Conservation (phyloP, 768 basidiomycete species). For the Tylopilus vinaceipallidus region DNA sequence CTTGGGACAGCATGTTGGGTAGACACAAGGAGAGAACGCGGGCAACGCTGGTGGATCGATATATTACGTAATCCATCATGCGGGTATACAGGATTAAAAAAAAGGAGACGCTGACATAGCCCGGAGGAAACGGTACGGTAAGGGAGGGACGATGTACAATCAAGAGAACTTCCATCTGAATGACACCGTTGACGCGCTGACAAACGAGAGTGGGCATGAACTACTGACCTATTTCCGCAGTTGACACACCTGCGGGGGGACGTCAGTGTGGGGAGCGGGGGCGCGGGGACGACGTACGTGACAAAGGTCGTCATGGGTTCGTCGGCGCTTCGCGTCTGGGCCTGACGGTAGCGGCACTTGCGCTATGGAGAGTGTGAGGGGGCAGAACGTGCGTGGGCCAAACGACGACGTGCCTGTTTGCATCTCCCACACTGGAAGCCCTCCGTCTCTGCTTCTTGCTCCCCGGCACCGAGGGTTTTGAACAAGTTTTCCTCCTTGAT, state of each 20-base stretch:
- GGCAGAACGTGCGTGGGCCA: background rate
- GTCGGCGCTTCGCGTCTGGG: constrained; percentile 96
- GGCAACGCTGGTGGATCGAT: background rate
- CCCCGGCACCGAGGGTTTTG: constrained; percentile 85
- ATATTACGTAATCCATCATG: constrained; percentile 21
- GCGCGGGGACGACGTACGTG: constrained; percentile 53
- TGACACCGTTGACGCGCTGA: background rate
- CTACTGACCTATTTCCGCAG: constrained; percentile 57
- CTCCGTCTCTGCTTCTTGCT: constrained; percentile 92
- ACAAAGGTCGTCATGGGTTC: constrained; percentile 99
- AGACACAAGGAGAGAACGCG: background rate
- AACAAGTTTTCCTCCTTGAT: constrained; percentile 86
- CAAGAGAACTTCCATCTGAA: constrained; percentile 65
- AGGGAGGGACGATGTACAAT: constrained; percentile 11
- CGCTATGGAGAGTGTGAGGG: constrained; percentile 40
- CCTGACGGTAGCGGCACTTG: constrained; percentile 91
- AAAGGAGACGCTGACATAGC: background rate
- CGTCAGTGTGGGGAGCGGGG: background rate
- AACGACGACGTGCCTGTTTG: constrained; percentile 63
- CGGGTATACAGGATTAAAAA: constrained; percentile 27
- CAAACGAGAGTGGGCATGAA: background rate
- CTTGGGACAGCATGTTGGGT: constrained; percentile 25
- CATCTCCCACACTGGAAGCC: constrained; percentile 97
- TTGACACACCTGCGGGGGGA: constrained; percentile 51
- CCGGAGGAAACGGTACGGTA: constrained; percentile 7